Evolutionary conservation across 441 rosid species (phyloP).

Genomic region (Breynia disticha): DNA sequence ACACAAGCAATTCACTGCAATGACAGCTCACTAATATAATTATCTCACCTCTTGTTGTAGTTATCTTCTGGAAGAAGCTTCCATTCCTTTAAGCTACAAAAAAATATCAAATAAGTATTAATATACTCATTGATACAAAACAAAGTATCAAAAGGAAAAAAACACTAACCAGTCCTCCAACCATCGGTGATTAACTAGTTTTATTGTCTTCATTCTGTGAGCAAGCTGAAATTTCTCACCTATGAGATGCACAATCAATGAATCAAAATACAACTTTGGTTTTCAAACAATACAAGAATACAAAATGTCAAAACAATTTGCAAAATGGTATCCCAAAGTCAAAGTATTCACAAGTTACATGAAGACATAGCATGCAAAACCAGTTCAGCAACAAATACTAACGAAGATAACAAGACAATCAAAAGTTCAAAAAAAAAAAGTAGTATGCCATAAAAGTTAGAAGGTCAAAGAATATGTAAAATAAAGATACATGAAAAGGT

Average conservation of each 20-base stretch:
- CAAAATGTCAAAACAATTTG: not conserved
- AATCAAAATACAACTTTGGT: not conserved
- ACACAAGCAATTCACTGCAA: not conserved
- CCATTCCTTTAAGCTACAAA: slow-evolving; percentile 79
- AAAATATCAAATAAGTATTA: not conserved
- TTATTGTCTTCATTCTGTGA: slow-evolving; percentile 60
- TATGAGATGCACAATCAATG: slow-evolving; percentile 17
- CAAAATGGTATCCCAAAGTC: no score
- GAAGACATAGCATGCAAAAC: not conserved
- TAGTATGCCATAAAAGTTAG: no score
- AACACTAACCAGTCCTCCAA: slow-evolving; percentile 71
- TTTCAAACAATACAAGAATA: no score
- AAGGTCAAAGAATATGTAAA: no score
- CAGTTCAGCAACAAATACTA: not conserved
- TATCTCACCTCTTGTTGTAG: slow-evolving; percentile 62
- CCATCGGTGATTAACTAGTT: slow-evolving; percentile 84
- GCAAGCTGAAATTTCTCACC: slow-evolving; percentile 97
- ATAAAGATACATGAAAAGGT: no score
- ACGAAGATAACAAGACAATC: not conserved
- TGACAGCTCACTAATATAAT: not conserved
- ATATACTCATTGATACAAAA: not conserved
- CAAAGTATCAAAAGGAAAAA: slow-evolving; percentile 3
- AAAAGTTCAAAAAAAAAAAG: not conserved
- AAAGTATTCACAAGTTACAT: no score
- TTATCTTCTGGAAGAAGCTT: slow-evolving; percentile 67